Conservation (phyloP, 1,284 basidiomycete genomes). For the Flammula alnicola region DNA sequence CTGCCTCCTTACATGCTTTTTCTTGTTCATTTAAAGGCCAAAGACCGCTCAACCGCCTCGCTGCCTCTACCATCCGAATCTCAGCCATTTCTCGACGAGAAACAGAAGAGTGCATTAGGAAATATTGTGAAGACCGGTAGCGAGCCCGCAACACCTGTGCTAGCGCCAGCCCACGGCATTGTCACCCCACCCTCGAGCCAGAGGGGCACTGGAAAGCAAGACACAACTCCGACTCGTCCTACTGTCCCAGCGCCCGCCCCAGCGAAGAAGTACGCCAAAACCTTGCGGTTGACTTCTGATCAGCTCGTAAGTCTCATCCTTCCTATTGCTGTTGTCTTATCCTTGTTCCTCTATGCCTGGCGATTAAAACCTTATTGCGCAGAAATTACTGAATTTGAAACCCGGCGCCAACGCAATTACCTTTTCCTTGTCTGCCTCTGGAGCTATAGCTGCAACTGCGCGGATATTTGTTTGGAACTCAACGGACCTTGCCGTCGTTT, state of each 20-base stretch:
- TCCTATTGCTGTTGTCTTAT: conserved; percentile 1
- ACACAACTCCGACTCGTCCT: conserved; percentile 19
- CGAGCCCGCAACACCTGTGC: conserved; percentile 37
- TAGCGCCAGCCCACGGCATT: conserved; percentile 28
- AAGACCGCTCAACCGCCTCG: conserved; percentile 16
- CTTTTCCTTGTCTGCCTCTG: conserved; percentile 93
- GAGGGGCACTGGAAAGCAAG: conserved; percentile 3
- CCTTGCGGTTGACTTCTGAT: conserved; percentile 70
- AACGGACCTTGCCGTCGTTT: conserved; percentile 89
- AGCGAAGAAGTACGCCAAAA: conserved; percentile 84
- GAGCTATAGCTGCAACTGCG: conserved; percentile 86
- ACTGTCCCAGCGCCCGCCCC: conserved; percentile 15
- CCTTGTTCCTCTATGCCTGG: neutral
- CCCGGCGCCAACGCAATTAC: conserved; percentile 92
- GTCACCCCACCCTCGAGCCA: conserved; percentile 10
- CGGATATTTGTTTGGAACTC: conserved; percentile 97
- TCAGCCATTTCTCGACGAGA: conserved; percentile 11
- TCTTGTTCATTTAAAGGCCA: conserved; percentile 8
- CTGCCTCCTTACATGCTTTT: neutral
- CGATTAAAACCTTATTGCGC: conserved; percentile 6
- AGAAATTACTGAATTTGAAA: conserved; percentile 89
- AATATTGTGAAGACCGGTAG: conserved; percentile 12
- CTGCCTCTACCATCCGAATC: conserved; percentile 16
- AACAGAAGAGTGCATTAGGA: conserved; percentile 4
- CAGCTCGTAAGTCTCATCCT: conserved; percentile 48